Evolutionary conservation across 2,329 filamentous ascomycete species (phyloP), one percentile per base, ranked within the genome.

Genomic region (Neospermospora avenae): DNA sequence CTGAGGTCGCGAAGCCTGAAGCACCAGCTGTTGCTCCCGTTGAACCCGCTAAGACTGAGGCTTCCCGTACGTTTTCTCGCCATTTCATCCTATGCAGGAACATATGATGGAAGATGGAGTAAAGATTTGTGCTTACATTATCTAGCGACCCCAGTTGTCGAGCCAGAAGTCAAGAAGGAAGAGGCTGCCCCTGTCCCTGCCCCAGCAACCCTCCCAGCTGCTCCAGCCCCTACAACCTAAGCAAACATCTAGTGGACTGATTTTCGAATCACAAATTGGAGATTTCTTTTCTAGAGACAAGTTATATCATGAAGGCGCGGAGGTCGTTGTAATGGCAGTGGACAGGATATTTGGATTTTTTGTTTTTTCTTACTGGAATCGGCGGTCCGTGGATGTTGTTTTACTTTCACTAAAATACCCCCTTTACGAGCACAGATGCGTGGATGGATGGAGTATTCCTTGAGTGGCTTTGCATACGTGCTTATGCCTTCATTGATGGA

Each of bases 361-460:
- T 60, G 54, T 52, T 63, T 55, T 56, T 55, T 51, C 35, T 34
- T 31, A 11, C 6, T 51, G 20, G 16, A 7, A 28, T 18, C 37
- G 53, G 52, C 57, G 58, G 57, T 31, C 57, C 56, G 59, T 57
- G 63, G 62, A 57, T 35, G 54, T 56, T 10, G 28, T 57, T 63
- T 63, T 62, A 49, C 49, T 62, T 63, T 64, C 61, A 67, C 49
- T 59, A 16, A 49, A 68, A 68, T 68, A 68, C 65, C 66, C 67
- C 59, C 57, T 64, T n/a, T 63, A 63, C 52, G 58, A 66, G 59
- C 59, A 59, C 55, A 58, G 65, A 65, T 65, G 34, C 49, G 20
- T 62, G 57, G 59, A 58, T 58, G 62, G 59, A 56, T 58, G 16
- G 28, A 31, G 5, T 10, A 31, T 31, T 31, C n/a, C 28, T 31